These are phyloP conservation scores for Pistacia atlantica DNA, from an alignment of 345 rosid species.

Conservation along the genomic window DNA sequence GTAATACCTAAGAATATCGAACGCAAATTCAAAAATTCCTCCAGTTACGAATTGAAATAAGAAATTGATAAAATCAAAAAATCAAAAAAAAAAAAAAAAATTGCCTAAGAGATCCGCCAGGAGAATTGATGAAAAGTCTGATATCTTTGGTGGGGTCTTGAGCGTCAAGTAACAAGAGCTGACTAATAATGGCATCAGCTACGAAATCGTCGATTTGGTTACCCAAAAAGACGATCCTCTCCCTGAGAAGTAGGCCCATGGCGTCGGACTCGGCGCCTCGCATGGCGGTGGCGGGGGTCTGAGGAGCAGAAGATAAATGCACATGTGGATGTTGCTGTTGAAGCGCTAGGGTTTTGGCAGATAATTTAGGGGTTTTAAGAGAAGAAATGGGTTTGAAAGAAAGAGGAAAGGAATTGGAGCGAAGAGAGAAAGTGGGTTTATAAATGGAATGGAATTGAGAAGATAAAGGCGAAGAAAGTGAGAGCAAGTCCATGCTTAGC, in stretches of 20 bases:
- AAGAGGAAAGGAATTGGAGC: constrained; percentile 23
- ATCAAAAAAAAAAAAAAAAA: no score
- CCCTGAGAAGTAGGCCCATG: constrained; percentile 83
- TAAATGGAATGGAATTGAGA: constrained; percentile 32
- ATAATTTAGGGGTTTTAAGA: constrained; percentile 33
- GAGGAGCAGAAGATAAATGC: constrained; percentile 35
- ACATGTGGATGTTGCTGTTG: constrained; percentile 1
- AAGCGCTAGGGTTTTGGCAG: constrained; percentile 36
- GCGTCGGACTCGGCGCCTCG: constrained; percentile 79
- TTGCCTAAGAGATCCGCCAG: constrained; percentile 95
- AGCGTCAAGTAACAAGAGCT: constrained; percentile 84
- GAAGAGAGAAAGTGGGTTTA: constrained; percentile 27
- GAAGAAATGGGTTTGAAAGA: constrained; percentile 29
- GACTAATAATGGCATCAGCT: constrained; percentile 87
- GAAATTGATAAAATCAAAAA: neutral
- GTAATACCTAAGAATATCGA: no score
- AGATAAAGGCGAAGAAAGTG: constrained; percentile 43
- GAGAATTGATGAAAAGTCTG: constrained; percentile 78
- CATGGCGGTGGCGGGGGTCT: constrained; percentile 66
- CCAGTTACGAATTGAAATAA: neutral
- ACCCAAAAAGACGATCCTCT: constrained; percentile 84
- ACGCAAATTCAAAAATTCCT: no score
- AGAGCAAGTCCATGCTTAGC: constrained; percentile 45
- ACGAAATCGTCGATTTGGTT: constrained; percentile 76
- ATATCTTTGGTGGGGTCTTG: constrained; percentile 90